These are phyloP conservation scores for Clavariopsis aquatica DNA, from an alignment of 495 filamentous ascomycete species.

Conservation along the genomic window DNA sequence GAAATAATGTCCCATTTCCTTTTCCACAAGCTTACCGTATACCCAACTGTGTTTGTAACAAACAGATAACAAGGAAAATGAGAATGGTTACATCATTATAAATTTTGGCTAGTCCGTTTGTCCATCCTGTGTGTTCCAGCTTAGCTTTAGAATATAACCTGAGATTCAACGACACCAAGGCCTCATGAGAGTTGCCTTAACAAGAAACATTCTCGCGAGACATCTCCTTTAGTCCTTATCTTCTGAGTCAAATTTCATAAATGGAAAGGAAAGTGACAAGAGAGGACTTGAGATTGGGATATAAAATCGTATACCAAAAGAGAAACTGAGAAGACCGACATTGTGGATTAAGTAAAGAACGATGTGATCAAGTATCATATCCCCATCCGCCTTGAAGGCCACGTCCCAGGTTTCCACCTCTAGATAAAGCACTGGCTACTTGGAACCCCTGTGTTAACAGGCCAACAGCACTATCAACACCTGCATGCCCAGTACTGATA, in stretches of 20 bases:
- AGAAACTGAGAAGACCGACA: not conserved
- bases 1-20: too few relatives aligned
- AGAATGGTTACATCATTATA: too few relatives aligned
- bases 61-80: too few relatives aligned
- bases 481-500: slow-evolving; percentile 34
- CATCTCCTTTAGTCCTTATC: too few relatives aligned
- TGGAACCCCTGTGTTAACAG: slow-evolving; percentile 31
- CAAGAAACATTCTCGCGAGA: too few relatives aligned
- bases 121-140: too few relatives aligned
- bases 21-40: too few relatives aligned
- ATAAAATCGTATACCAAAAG: not conserved
- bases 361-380: slow-evolving; percentile 24
- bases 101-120: too few relatives aligned
- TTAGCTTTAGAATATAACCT: too few relatives aligned
- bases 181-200: too few relatives aligned
- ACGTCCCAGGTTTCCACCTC: slow-evolving; percentile 18
- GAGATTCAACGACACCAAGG: too few relatives aligned
- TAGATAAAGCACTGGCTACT: slow-evolving; percentile 30
- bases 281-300: not conserved
- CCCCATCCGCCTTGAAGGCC: slow-evolving; percentile 34
- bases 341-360: not conserved
- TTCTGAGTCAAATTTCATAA: not conserved
- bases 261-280: not conserved
- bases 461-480: slow-evolving; percentile 38
- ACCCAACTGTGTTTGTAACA: too few relatives aligned